These are phyloP conservation scores for Hericium coralloides DNA, from an alignment of 768 basidiomycete genomes.

Conservation along the genomic window DNA sequence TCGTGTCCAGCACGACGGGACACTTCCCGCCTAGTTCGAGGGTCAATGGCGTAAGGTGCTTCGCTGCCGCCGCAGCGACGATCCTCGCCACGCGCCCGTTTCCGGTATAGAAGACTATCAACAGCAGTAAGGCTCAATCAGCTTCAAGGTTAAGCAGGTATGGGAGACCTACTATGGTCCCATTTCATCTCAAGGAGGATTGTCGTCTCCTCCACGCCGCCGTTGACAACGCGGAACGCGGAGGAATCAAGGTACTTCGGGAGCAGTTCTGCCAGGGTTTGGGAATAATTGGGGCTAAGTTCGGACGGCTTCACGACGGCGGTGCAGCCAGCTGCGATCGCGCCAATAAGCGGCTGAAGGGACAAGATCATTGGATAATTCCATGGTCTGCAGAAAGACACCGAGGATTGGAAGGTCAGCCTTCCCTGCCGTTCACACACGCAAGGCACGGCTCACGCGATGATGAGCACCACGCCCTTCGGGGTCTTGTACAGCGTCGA, in stretches of 20 bases:
- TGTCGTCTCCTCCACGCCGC: slow-evolving; percentile 16
- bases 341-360: slow-evolving; percentile 54
- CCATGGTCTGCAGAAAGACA: slow-evolving; percentile 44
- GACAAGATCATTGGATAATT: slow-evolving; percentile 53
- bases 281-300: slow-evolving; percentile 36
- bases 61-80: slow-evolving; percentile 42
- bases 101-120: slow-evolving; percentile 35
- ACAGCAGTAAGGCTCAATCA: too few relatives aligned
- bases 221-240: slow-evolving; percentile 44
- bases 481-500: slow-evolving; percentile 15
- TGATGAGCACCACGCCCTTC: slow-evolving; percentile 18
- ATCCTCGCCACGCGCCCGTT: slow-evolving; percentile 36
- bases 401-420: background rate
- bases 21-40: slow-evolving; percentile 50
- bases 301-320: slow-evolving; percentile 64
- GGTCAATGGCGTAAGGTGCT: slow-evolving; percentile 44
- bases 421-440: background rate
- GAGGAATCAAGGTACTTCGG: slow-evolving; percentile 45
- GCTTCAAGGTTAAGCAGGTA: background rate
- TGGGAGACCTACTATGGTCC: slow-evolving; percentile 11
- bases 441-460: slow-evolving; percentile 5
- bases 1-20: slow-evolving; percentile 19
- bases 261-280: slow-evolving; percentile 43
- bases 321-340: slow-evolving; percentile 69
- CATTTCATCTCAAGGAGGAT: slow-evolving; percentile 33